Evolutionary conservation across 352 stramenopile species (phyloP), one percentile per base, ranked within the genome.

Genomic region (Phytopythium mirpurense): DNA sequence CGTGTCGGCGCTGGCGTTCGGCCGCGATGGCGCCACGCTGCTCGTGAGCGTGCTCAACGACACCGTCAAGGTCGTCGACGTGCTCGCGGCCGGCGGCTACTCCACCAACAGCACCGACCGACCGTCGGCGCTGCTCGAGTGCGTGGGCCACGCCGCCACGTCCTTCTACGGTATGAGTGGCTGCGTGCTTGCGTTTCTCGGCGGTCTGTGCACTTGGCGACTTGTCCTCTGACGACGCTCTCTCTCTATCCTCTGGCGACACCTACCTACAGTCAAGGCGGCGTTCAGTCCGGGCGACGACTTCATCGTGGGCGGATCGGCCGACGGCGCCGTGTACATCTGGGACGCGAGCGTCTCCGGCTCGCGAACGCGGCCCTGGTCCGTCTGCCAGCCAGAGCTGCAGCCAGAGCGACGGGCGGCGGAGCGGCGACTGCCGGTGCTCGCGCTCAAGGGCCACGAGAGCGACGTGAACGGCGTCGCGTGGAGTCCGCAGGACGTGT

Each of bases 151-250:
- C 23, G 55, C 67, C 12, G 52, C 74, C 5, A 78, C 57, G 29
- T 88, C 79, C 10, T 90, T 90, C 45, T 90, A 88, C 43, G 68
- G 70, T 78, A n/a, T n/a, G n/a, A n/a, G 43, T n/a, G 41, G 34
- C 35, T 41, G 37, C 37, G 19, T 15, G 4, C 5, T 24, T 24
- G 5, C 12, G 12, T 41, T 11, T 41, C 12, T 21, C 14, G 15
- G 6, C 15, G 36, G 4, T 27, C 8, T 46, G 2, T 18, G 3
- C 18, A 46, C 8, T 14, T 27, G 40, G 26, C 8, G 16, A 3
- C 2, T 27, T 23, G n/a, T n/a, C n/a, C n/a, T n/a, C n/a, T n/a
- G n/a, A n/a, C n/a, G n/a, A n/a, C n/a, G n/a, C n/a, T n/a, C n/a
- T n/a, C n/a, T n/a, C n/a, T n/a, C n/a, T n/a, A n/a, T n/a, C n/a